Base-by-base conservation (phyloP, 2,329 filamentous ascomycete genomes). In the Botrytis sinoallii region DNA sequence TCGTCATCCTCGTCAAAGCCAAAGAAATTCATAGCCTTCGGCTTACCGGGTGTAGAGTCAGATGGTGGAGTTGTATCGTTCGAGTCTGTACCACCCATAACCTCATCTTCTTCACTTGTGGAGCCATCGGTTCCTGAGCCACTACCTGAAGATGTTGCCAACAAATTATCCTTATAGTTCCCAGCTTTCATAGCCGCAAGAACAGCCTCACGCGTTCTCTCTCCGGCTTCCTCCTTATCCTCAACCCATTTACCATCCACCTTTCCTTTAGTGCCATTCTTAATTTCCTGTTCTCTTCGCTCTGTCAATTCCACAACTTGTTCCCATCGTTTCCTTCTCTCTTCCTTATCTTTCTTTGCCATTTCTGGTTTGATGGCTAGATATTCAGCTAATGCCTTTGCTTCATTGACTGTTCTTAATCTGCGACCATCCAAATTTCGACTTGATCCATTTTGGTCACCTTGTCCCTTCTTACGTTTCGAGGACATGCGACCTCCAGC, bases 401-500 rank as follows among this genome's bases (percentile, higher is more conserved):
- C 96, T 82, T 99, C 96, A 55, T 93, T 95, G 42, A 98, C 93
- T 3, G 96, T 98, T 69, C 97, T 91, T 72, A 99, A 83, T 73
- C 96, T 89, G 35, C 96, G 90, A 0, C 96, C 96, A 79, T 98
- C 96, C 2, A 99, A 87, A 77, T 98, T 99, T 76, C 96, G 90
- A 81, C 93, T 97, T 3, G 95, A 98, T 38, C 91, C 95, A 80
- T 97, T 95, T 75, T 94, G 91, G 55, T 97, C 94, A 71, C 90
- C 91, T 78, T 93, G 90, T 73, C 91, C 91, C 80, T 91, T 96
- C 85, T 97, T 97, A 78, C 91, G 90, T 79, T 89, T 89, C n/a
- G 93, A 95, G 3, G 94, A 97, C 96, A 99, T 99, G 84, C 97
- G 95, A 59, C 97, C 96, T 81, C 97, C 96, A 4, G 96, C 96